These are phyloP conservation scores for Artemisia princeps DNA, from an alignment of 140 eudicot species.

Conservation along the genomic window DNA sequence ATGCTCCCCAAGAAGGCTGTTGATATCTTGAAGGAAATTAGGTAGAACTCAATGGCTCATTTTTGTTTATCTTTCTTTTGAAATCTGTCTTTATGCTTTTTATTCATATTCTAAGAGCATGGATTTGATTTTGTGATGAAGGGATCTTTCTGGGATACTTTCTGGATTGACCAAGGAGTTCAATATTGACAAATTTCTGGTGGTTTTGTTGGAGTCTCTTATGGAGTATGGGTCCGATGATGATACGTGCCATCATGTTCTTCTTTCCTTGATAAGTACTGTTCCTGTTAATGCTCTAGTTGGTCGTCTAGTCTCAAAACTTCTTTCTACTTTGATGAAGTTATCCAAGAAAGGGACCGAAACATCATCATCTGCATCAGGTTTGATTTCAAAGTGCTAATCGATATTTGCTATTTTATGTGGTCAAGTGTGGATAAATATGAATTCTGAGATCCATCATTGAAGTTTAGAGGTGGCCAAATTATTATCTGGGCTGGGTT, in stretches of 20 bases:
- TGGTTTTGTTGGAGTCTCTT: constrained; percentile 58
- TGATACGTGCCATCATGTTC: constrained; percentile 38
- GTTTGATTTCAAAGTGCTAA: constrained; percentile 28
- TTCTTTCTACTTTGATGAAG: constrained; percentile 44
- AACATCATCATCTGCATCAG: constrained; percentile 39
- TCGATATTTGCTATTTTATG: constrained; percentile 16
- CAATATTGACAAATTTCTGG: constrained; percentile 68
- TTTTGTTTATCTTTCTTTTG: constrained; percentile 6
- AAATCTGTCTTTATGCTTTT: background rate
- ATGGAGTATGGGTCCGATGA: constrained; percentile 59
- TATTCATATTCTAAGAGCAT: constrained; percentile 8
- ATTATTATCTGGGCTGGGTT: background rate
- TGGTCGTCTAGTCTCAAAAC: constrained; percentile 43
- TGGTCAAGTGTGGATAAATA: constrained; percentile 10
- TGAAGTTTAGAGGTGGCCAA: constrained; percentile 4
- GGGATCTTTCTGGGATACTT: constrained; percentile 64
- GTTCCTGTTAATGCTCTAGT: constrained; percentile 46
- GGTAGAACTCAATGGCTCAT: constrained; percentile 29
- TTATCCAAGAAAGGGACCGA: constrained; percentile 39
- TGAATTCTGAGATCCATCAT: background rate
- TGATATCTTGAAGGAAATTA: constrained; percentile 51
- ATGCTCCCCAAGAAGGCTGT: constrained; percentile 74
- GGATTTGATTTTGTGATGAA: constrained; percentile 29
- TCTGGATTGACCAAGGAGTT: constrained; percentile 56
- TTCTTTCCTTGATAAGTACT: constrained; percentile 44